A percentile compares a stretch with the other conserved stretches of the same genome.
phyloP scores from a whole-genome alignment of 306 rosid species.

The Potentilla sterilis region DNA sequence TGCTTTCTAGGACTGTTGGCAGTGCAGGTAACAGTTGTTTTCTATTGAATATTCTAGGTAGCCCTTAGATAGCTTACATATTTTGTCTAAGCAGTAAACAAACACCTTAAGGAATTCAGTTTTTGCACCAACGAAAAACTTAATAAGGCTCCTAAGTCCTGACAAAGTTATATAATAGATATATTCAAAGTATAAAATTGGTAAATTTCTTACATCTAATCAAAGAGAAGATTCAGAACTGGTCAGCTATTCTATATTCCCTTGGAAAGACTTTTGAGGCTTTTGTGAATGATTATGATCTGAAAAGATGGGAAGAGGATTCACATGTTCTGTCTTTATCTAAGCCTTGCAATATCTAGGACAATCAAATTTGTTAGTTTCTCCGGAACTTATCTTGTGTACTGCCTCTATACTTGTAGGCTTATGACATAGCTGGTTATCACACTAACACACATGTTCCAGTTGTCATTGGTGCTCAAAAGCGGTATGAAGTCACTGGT shows the following conservation, averaged over 20 bases:
- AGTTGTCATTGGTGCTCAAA: constrained; percentile 77
- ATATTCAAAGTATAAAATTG: background rate
- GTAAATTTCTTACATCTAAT: background rate
- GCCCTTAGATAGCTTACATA: background rate
- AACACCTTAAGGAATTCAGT: background rate
- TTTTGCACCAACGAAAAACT: background rate
- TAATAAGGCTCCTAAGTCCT: background rate
- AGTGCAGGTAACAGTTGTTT: constrained; percentile 52
- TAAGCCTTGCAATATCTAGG: background rate
- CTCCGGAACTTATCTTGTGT: background rate
- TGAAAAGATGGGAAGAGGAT: background rate
- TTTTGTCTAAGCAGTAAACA: constrained; percentile 1
- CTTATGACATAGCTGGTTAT: constrained; percentile 62
- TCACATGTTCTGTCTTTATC: background rate
- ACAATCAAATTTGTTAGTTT: background rate
- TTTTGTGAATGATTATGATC: background rate
- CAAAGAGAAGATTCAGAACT: background rate
- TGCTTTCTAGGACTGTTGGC: constrained; percentile 88
- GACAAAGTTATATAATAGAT: background rate
- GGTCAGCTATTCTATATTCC: background rate
- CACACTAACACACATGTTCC: constrained; percentile 92
- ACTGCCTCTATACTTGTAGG: constrained; percentile 38
- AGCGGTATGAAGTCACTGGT: constrained; percentile 82
- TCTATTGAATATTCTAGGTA: background rate
- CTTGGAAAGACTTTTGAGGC: background rate